Evolutionary conservation across 768 basidiomycete genomes (phyloP).

Genomic region (Termitomyces sp.): DNA sequence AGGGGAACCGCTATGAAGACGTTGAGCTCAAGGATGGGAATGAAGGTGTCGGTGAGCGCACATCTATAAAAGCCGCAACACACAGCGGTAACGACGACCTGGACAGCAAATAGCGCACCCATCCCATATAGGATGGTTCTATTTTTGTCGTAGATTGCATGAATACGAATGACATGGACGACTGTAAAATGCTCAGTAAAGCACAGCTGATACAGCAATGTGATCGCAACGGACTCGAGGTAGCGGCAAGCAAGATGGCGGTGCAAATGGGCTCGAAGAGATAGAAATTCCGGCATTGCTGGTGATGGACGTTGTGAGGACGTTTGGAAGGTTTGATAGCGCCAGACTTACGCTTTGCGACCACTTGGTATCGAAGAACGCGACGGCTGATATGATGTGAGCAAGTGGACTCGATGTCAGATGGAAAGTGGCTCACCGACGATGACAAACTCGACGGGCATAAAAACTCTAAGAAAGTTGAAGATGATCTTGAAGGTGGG

Average conservation of each 20-base stretch:
- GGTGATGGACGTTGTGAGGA: conserved; percentile 1
- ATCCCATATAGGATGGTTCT: conserved; percentile 50
- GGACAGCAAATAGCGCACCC: conserved; percentile 55
- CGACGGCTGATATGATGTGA: conserved; percentile 48
- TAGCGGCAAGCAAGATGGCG: conserved; percentile 70
- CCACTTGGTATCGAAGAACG: conserved; percentile 80
- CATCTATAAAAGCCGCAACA: conserved; percentile 78
- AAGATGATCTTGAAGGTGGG: conserved; percentile 73
- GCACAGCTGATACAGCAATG: neutral
- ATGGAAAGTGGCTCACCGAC: conserved; percentile 44
- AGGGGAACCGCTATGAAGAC: conserved; percentile 57
- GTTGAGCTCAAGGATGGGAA: neutral
- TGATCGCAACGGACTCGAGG: conserved; percentile 40
- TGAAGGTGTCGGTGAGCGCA: conserved; percentile 24
- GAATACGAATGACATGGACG: conserved; percentile 73
- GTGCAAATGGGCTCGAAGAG: conserved; percentile 87
- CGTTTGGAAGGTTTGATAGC: too few relatives aligned
- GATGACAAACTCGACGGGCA: conserved; percentile 74
- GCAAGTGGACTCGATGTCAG: neutral
- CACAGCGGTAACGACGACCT: conserved; percentile 68
- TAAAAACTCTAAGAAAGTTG: conserved; percentile 69
- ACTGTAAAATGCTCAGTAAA: conserved; percentile 23
- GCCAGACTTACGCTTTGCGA: conserved; percentile 38
- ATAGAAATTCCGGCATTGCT: conserved; percentile 68
- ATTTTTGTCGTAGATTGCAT: conserved; percentile 72